Percentiles rank a stretch among this genome's conserved stretches.
These are phyloP conservation scores for Oryza rufipogon DNA, from an alignment of 176 grass and related monocot species.

Conservation along the genomic window DNA sequence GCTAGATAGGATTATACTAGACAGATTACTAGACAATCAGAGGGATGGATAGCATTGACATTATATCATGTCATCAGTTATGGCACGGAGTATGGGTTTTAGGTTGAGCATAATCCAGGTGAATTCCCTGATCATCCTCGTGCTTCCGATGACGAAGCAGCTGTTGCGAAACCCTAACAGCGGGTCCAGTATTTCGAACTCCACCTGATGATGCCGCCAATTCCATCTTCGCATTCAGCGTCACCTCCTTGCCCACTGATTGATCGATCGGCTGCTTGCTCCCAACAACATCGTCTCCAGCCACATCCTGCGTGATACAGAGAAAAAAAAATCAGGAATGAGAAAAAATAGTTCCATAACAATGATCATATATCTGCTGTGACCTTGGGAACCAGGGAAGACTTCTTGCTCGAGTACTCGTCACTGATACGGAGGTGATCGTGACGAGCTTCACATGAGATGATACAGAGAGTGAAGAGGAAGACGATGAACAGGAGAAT, in stretches of 20 bases:
- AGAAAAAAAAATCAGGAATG: background rate
- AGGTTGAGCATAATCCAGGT: conserved; percentile 79
- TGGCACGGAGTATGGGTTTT: conserved; percentile 76
- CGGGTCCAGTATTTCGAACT: conserved; percentile 35
- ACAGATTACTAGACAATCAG: background rate
- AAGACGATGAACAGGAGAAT: conserved; percentile 43
- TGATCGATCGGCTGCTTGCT: background rate
- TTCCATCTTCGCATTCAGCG: background rate
- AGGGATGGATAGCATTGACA: background rate
- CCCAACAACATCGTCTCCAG: background rate
- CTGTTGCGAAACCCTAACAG: conserved; percentile 43
- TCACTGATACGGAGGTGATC: conserved; percentile 23
- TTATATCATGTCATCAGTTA: conserved; percentile 57
- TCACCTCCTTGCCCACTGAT: background rate
- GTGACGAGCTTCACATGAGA: conserved; percentile 55
- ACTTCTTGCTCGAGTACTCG: conserved; percentile 26
- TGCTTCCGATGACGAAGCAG: conserved; percentile 22
- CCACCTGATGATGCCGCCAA: conserved; percentile 41
- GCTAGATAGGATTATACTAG: conserved; percentile 17
- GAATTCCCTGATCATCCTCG: conserved; percentile 52
- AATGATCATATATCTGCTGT: background rate
- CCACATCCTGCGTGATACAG: conserved; percentile 26
- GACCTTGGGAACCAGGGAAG: conserved; percentile 49
- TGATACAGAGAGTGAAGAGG: conserved; percentile 41
- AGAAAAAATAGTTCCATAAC: background rate